Percentiles rank a stretch among this genome's conserved stretches.
phyloP scores from a whole-genome alignment of 2,329 filamentous ascomycete species.

The Raffaelea arxii region DNA sequence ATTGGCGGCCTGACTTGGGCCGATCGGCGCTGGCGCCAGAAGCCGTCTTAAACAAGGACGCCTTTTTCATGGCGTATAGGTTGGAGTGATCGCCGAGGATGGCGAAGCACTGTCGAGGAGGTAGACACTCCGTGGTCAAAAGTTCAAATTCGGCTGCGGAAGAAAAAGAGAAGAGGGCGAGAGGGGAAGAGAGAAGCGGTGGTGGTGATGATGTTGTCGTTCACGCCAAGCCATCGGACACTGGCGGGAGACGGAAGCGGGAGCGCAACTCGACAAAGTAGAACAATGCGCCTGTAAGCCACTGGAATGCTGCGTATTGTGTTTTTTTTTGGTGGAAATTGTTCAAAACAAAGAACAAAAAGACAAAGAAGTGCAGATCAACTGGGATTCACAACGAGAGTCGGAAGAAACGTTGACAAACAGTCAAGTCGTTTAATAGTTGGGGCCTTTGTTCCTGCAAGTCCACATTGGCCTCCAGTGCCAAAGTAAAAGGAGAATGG shows the following conservation, averaged over 20 bases:
- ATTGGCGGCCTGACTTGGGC: constrained; percentile 30
- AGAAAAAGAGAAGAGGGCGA: not conserved
- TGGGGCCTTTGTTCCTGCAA: not conserved
- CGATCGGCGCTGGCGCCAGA: constrained; percentile 24
- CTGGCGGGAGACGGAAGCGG: not conserved
- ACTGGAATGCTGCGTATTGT: no score
- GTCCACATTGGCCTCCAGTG: not conserved
- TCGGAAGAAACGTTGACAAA: not conserved
- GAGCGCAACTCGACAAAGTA: no score
- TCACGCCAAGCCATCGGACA: constrained; percentile 17
- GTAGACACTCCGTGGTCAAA: not conserved
- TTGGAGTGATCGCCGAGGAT: no score
- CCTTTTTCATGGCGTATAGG: constrained; percentile 9
- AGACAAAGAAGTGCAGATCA: no score
- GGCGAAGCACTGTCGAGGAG: not conserved
- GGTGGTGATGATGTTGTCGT: constrained; percentile 13
- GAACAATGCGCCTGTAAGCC: no score
- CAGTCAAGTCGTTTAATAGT: no score
- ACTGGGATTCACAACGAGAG: not conserved
- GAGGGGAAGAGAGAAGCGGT: constrained; percentile 5
- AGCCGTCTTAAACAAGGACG: constrained; percentile 33
- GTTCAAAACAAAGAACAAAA: no score
- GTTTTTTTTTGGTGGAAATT: no score
- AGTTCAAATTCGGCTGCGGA: no score
- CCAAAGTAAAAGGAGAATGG: not conserved